Evolutionary conservation across 805 yeast species (phyloP).

Genomic region (Lipomyces japonicus): DNA sequence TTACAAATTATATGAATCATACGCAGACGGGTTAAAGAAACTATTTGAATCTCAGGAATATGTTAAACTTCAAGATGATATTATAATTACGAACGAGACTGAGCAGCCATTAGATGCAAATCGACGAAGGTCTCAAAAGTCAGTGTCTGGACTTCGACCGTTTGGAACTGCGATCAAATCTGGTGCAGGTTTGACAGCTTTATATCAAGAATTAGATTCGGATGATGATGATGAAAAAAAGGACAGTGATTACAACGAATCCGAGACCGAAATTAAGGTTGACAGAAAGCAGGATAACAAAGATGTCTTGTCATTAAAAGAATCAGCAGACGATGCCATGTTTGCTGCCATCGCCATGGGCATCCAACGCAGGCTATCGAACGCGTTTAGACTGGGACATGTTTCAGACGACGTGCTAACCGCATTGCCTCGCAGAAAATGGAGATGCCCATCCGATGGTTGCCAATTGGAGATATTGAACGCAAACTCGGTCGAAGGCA

Average conservation of each 20-base stretch:
- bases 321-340: constrained; percentile 16
- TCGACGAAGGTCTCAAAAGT: constrained; percentile 8
- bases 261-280: background rate
- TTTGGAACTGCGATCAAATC: constrained; percentile 9
- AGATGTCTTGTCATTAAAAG: constrained; percentile 4
- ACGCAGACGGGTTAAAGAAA: background rate
- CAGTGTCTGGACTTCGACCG: constrained; percentile 16
- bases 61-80: background rate
- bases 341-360: constrained; percentile 6
- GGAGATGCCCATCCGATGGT: constrained; percentile 24
- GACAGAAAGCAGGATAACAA: background rate
- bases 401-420: constrained; percentile 1
- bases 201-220: background rate
- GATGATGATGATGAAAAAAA: constrained; percentile 11
- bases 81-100: constrained; percentile 21
- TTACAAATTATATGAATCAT: background rate
- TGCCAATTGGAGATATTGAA: constrained; percentile 11
- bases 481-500: constrained; percentile 12
- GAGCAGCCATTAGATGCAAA: background rate
- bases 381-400: constrained; percentile 5
- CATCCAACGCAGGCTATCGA: constrained; percentile 14
- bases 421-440: background rate
- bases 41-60: background rate
- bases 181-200: background rate
- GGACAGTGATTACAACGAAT: background rate